phyloP scores from a whole-genome alignment of 768 basidiomycete genomes.

The Tephrocybe sp. region DNA sequence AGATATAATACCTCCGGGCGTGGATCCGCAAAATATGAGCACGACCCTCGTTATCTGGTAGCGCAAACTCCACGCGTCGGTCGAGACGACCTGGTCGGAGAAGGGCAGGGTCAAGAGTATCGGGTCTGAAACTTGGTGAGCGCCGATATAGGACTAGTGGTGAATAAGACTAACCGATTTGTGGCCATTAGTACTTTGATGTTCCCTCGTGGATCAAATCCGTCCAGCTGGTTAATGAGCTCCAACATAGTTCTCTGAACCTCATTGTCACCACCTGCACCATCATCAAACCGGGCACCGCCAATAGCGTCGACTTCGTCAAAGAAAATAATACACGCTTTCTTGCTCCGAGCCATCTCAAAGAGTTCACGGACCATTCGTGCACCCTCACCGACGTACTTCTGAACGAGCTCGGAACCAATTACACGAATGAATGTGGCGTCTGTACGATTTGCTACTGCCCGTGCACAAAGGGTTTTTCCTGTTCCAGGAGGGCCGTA shows the following conservation, averaged over 20 bases:
- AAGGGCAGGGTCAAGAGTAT: conserved; percentile 96
- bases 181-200: conserved; percentile 99
- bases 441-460: conserved; percentile 97
- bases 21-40: conserved; percentile 97
- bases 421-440: conserved; percentile 99
- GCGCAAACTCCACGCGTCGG: conserved; percentile 93
- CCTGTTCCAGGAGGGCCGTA: conserved; percentile 98
- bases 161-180: conserved; percentile 65
- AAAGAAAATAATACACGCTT: conserved; percentile 99
- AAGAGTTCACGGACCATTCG: conserved; percentile 98
- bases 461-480: conserved; percentile 97
- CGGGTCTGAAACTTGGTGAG: conserved; percentile 60
- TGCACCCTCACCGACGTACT: conserved; percentile 99
- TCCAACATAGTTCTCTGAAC: conserved; percentile 99
- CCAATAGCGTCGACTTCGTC: conserved; percentile 99
- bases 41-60: conserved; percentile 94
- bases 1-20: conserved; percentile 70
- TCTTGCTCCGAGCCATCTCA: conserved; percentile 98
- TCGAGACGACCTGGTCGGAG: conserved; percentile 95
- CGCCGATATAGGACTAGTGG: neutral
- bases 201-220: conserved; percentile 98
- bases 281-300: conserved; percentile 97
- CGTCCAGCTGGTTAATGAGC: conserved; percentile 97
- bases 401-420: conserved; percentile 99
- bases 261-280: conserved; percentile 98